Base-by-base conservation (phyloP, 768 basidiomycete genomes). In the Ramaria sp. region DNA sequence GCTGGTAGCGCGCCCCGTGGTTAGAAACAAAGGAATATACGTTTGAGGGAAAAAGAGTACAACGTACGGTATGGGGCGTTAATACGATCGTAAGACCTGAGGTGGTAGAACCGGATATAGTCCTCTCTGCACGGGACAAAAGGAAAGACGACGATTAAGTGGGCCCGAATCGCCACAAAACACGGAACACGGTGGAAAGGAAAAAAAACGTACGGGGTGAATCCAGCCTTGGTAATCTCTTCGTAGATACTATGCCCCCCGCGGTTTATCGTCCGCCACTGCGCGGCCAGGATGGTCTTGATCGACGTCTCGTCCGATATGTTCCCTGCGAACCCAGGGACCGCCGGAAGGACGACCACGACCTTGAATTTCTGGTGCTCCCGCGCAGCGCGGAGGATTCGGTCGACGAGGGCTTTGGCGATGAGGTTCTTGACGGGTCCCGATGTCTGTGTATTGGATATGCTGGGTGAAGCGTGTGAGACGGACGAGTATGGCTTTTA, bases 91-190 rank as follows among this genome's bases (percentile, higher is more conserved):
- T 94, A 99, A 1, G 84, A 73, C 28, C 96, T 79, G 24, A 99
- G 75, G 69, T 98, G 92, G 71, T 88, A 97, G 75, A 96, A 91
- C 10, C 83, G 78, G 61, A 96, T 87, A 64, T 85, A 93, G 55
- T 93, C 83, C 69, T 72, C 62, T n/a, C 89, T 90, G 58, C 45
- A n/a, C n/a, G n/a, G n/a, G n/a, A n/a, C n/a, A n/a, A n/a, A n/a
- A n/a, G n/a, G n/a, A n/a, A n/a, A n/a, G n/a, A n/a, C n/a, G n/a
- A n/a, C n/a, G n/a, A n/a, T n/a, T n/a, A n/a, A n/a, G n/a, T n/a
- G n/a, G n/a, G n/a, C n/a, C n/a, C n/a, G n/a, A n/a, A n/a, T n/a
- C n/a, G n/a, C n/a, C n/a, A n/a, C n/a, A n/a, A n/a, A n/a, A n/a
- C n/a, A n/a, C n/a, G n/a, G n/a, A n/a, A n/a, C n/a, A n/a, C n/a